phyloP scores from a whole-genome alignment of 148 eudicot genomes.

The Amaranthus palmeri region DNA sequence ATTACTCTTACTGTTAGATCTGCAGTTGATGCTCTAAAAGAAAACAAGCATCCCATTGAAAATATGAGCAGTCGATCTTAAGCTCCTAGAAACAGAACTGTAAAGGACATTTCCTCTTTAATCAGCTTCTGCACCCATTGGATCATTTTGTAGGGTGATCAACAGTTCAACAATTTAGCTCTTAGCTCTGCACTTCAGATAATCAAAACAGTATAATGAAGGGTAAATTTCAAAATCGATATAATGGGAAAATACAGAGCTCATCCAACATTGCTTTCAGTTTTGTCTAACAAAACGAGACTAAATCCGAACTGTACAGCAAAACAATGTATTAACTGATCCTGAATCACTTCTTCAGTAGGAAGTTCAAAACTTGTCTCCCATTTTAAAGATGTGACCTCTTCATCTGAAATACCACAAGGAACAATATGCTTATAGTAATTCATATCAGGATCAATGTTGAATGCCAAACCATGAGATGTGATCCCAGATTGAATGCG shows the following conservation, averaged over 20 bases:
- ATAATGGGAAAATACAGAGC: slow-evolving; percentile 17
- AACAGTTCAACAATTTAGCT: not conserved
- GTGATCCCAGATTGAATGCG: slow-evolving; percentile 76
- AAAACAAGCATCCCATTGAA: not conserved
- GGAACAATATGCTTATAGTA: slow-evolving; percentile 88
- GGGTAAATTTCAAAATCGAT: not conserved
- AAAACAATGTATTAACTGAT: slow-evolving; percentile 74
- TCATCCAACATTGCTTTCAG: slow-evolving; percentile 21
- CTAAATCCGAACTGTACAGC: slow-evolving; percentile 49
- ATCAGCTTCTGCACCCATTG: not conserved
- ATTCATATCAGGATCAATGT: slow-evolving; percentile 71
- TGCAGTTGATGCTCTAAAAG: not conserved
- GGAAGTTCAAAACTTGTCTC: slow-evolving; percentile 58
- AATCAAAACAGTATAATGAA: not conserved
- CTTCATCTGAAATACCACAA: slow-evolving; percentile 83
- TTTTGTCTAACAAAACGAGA: slow-evolving; percentile 19
- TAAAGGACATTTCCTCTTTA: not conserved
- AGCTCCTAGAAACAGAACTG: no score
- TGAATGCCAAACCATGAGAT: slow-evolving; percentile 84
- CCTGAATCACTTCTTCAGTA: slow-evolving; percentile 64
- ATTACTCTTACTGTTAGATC: not conserved
- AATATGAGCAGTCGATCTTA: no score
- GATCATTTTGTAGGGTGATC: not conserved
- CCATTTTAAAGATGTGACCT: slow-evolving; percentile 66
- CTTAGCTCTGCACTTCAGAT: not conserved